Base-by-base conservation (phyloP, 768 basidiomycete species). In the Pleurotus salmoneostramineus region DNA sequence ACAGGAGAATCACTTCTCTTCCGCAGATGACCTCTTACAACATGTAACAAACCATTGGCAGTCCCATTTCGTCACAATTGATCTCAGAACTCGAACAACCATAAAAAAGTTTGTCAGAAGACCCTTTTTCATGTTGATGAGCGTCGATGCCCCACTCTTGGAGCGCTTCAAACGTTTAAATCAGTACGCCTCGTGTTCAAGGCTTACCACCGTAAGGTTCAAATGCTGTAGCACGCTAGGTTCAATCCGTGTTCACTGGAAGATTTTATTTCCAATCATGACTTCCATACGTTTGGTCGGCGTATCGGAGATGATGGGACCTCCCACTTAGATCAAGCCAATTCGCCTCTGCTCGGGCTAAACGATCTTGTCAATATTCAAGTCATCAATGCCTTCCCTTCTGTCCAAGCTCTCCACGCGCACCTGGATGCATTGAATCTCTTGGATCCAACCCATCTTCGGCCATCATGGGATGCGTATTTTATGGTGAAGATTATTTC, bases 391-490 rank as follows among this genome's bases (percentile, higher is more conserved):
- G 68, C 80, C n/a, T 93, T 88, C 63, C 64, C 70, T 31, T 74
- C 77, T 33, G 58, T 88, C 12, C 59, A 73, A n/a, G 74, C 74
- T 3, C 72, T 98, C 0, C 74, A 87, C 63, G 61, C 66, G 10
- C 76, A 95, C 65, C 73, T 98, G 7, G 86, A 90, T 59, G 66
- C 73, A 2, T 63, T 96, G 42, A 77, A 95, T 67, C 70, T 98
- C 5, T 66, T 86, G 35, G 81, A 95, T 66, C 72, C 80, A 1
- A 86, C 91, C 64, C 83, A 92, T 56, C 71, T 97, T 32, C 79
- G 96, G 48, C 96, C 96, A 2, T 80, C 82, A 12, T 98, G 96
- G 96, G 96, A 98, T 68, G 84, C 87, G 0, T 98, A 98, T 71
- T 98, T 98, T 70, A 98, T 98, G 96, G 93, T 89, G 59, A 59